Evolutionary conservation across 352 stramenopile genomes (phyloP).

Genomic region (Pythium guiyangense): DNA sequence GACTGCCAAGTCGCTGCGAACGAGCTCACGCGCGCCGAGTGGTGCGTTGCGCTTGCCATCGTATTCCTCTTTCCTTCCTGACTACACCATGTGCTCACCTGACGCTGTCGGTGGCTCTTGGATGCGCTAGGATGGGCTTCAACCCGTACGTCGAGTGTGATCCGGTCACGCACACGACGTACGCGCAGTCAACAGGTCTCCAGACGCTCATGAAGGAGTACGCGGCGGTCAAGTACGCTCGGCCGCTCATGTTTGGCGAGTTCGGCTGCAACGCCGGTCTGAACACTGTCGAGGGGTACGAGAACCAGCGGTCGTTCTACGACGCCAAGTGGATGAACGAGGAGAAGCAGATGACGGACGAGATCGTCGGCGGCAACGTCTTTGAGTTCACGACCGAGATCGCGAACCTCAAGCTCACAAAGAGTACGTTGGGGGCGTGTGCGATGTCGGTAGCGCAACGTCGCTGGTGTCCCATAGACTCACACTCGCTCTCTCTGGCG

Average conservation of each 20-base stretch:
- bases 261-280: slow-evolving; percentile 65
- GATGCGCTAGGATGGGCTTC: slow-evolving; percentile 17
- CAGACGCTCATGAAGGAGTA: slow-evolving; percentile 66
- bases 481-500: no score
- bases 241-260: slow-evolving; percentile 70
- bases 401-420: slow-evolving; percentile 29
- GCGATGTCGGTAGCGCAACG: no score
- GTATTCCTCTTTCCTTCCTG: no score
- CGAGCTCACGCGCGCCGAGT: slow-evolving; percentile 47
- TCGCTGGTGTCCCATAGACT: no score
- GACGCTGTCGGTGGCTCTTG: no score
- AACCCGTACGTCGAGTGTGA: slow-evolving; percentile 74
- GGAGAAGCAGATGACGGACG: slow-evolving; percentile 53
- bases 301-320: slow-evolving; percentile 59
- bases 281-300: slow-evolving; percentile 64
- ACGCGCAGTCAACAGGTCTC: slow-evolving; percentile 49
- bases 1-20: slow-evolving; percentile 50
- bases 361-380: slow-evolving; percentile 68
- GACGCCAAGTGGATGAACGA: slow-evolving; percentile 80
- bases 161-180: slow-evolving; percentile 39
- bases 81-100: no score
- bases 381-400: slow-evolving; percentile 74
- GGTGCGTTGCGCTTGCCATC: no score
- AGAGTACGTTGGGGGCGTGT: neutral
- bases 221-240: slow-evolving; percentile 31